Conservation (phyloP, 192 early-diverging fungal genomes). For the Podila epigama region DNA sequence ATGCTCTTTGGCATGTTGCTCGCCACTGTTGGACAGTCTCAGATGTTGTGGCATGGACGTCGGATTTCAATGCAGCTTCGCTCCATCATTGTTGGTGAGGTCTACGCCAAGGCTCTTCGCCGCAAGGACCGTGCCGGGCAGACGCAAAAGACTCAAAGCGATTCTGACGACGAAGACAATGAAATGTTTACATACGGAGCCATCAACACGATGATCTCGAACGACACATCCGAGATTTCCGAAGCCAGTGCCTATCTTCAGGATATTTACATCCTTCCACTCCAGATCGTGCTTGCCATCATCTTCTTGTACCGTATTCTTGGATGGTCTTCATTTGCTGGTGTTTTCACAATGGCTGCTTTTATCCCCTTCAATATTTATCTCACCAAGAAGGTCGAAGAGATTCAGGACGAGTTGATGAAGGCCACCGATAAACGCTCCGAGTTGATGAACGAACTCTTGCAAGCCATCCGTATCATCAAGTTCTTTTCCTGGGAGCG, state of each 20-base stretch:
- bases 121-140: constrained; percentile 67
- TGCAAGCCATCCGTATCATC: constrained; percentile 54
- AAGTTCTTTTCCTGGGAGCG: constrained; percentile 45
- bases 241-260: constrained; percentile 54
- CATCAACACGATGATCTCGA: constrained; percentile 49
- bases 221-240: constrained; percentile 54
- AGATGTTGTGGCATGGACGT: constrained; percentile 50
- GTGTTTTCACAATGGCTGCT: constrained; percentile 72
- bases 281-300: constrained; percentile 73
- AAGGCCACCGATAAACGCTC: constrained; percentile 68
- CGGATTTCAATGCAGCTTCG: constrained; percentile 52
- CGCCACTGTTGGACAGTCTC: constrained; percentile 35
- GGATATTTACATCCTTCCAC: constrained; percentile 66
- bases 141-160: constrained; percentile 38
- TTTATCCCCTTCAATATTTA: constrained; percentile 57
- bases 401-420: constrained; percentile 68
- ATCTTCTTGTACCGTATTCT: constrained; percentile 77
- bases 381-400: constrained; percentile 55
- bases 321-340: constrained; percentile 82
- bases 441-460: constrained; percentile 71
- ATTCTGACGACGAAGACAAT: constrained; percentile 43
- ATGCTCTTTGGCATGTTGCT: constrained; percentile 54
- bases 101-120: constrained; percentile 65
- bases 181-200: constrained; percentile 46
- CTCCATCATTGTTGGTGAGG: constrained; percentile 66